Conservation (phyloP, 257 asterid species). For the Orobanche coerulescens region DNA sequence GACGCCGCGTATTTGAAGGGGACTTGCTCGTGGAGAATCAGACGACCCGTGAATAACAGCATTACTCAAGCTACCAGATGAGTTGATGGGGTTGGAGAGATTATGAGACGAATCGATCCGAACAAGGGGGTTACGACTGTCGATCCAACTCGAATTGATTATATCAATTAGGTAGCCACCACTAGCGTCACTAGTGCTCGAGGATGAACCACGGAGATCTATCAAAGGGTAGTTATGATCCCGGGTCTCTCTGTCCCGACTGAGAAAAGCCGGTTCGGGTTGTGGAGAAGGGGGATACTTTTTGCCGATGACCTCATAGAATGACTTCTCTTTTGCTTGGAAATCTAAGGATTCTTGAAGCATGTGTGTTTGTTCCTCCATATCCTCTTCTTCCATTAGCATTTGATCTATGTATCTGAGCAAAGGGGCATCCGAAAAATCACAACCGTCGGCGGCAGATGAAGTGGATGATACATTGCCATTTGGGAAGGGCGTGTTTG, state of each 20-base stretch:
- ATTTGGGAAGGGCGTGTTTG: slow-evolving; percentile 17
- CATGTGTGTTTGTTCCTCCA: slow-evolving; percentile 44
- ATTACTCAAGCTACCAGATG: too few species aligned
- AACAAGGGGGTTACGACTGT: background rate
- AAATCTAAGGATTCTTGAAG: slow-evolving; percentile 45
- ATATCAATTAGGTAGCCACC: background rate
- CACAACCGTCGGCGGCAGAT: slow-evolving; percentile 18
- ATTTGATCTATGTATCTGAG: slow-evolving; percentile 40
- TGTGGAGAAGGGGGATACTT: slow-evolving; percentile 31
- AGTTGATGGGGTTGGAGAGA: too few species aligned
- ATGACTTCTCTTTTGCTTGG: slow-evolving; percentile 46
- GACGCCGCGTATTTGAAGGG: too few species aligned
- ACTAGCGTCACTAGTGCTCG: slow-evolving; percentile 14
- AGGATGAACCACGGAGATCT: background rate
- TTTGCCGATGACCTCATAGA: slow-evolving; percentile 44
- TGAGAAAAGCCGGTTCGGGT: slow-evolving; percentile 1
- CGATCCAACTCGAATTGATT: background rate
- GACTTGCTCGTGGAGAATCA: too few species aligned
- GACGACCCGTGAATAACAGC: too few species aligned
- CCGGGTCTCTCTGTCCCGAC: background rate
- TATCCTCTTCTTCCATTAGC: slow-evolving; percentile 58
- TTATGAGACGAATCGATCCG: background rate
- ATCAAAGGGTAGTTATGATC: background rate
- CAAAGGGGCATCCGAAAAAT: slow-evolving; percentile 33
- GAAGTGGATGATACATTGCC: too few species aligned